Evolutionary conservation across 139 green algal species (phyloP), one percentile per base, ranked within the genome.

Genomic region (Limnomonas spitsbergensis): DNA sequence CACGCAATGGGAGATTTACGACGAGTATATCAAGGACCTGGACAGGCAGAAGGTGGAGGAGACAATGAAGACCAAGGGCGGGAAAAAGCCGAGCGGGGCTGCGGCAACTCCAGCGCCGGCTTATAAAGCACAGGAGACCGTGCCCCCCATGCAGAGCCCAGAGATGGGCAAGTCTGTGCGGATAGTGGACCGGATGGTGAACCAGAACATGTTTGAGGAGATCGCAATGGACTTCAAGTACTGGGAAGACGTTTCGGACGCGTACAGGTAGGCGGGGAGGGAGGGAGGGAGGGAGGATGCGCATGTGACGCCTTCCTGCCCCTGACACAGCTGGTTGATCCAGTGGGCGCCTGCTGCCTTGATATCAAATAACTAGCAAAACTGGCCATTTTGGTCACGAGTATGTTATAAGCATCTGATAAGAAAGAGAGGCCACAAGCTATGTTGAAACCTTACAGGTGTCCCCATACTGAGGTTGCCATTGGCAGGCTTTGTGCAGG

Each of bases 201-300:
- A 93, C 76, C 94, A 98, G 74, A 98, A 98, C 86, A 86, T 86
- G 66, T 92, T 91, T 73, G 83, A 90, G 53, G 94, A 97, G 66
- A 83, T 96, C 38, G 80, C 83, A 14, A 92, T 94, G 88, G 95
- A 98, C 88, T 98, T 96, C 87, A 96, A 96, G 87, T 97, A 97
- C 87, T 98, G 94, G 94, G 94, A 98, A 35, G 95, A 98, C 73
- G 84, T 83, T 1, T 87, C 83, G 0, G 95, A 98, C 61, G 80
- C 79, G 1, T 87, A 89, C 79, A 86, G 81, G 85, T 90, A 75
- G 14, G 36, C 14, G 20, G 47, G 47, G 20, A 29, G 47, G 47
- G n/a, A n/a, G n/a, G n/a, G n/a, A n/a, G n/a, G n/a, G n/a, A n/a
- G n/a, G n/a, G n/a, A n/a, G n/a, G n/a, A n/a, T n/a, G n/a, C n/a